A percentile compares a stretch with the other conserved stretches of the same genome.
These are phyloP conservation scores for Tolypocladium capitatum DNA, from an alignment of 2,329 filamentous ascomycete species.

Conservation along the genomic window DNA sequence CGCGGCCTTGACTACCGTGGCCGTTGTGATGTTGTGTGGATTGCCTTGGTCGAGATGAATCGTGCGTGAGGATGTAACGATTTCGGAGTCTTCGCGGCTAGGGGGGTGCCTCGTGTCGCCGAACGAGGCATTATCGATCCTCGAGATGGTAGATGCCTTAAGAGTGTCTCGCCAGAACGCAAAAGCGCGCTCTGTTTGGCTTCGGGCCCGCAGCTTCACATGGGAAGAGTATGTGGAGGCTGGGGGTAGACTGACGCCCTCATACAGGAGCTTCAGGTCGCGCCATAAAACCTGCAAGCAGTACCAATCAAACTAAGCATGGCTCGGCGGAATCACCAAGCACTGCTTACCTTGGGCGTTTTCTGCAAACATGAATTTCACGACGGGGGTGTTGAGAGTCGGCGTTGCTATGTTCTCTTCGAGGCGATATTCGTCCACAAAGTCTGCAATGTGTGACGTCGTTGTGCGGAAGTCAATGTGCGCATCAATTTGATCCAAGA, in stretches of 20 bases:
- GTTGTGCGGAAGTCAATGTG: slow-evolving; percentile 1
- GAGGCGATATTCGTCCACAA: slow-evolving; percentile 2
- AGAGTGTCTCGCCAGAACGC: slow-evolving; percentile 1
- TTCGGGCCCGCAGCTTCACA: not conserved
- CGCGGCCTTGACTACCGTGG: slow-evolving; percentile 31
- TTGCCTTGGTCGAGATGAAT: slow-evolving; percentile 5
- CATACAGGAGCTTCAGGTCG: slow-evolving; percentile 23
- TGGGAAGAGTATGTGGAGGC: slow-evolving; percentile 1
- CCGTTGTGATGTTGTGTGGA: slow-evolving; percentile 11
- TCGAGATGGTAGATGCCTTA: not conserved
- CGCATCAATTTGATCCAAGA: slow-evolving; percentile 3
- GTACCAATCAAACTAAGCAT: slow-evolving; percentile 33
- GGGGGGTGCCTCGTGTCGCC: not conserved
- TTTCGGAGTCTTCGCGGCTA: not conserved
- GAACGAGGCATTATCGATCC: slow-evolving; percentile 1
- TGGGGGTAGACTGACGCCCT: slow-evolving; percentile 3
- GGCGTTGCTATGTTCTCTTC: not conserved
- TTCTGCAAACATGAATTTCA: not conserved
- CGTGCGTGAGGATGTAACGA: slow-evolving; percentile 1
- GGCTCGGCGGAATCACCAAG: slow-evolving; percentile 21
- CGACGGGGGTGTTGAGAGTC: not conserved
- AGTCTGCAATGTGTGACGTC: slow-evolving; percentile 2
- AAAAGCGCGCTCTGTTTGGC: slow-evolving; percentile 1
- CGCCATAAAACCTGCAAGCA: slow-evolving; percentile 25
- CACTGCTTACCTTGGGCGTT: slow-evolving; percentile 2